These are phyloP conservation scores for Penicillium crustosum DNA, from an alignment of 2,329 filamentous ascomycete species.

Conservation along the genomic window DNA sequence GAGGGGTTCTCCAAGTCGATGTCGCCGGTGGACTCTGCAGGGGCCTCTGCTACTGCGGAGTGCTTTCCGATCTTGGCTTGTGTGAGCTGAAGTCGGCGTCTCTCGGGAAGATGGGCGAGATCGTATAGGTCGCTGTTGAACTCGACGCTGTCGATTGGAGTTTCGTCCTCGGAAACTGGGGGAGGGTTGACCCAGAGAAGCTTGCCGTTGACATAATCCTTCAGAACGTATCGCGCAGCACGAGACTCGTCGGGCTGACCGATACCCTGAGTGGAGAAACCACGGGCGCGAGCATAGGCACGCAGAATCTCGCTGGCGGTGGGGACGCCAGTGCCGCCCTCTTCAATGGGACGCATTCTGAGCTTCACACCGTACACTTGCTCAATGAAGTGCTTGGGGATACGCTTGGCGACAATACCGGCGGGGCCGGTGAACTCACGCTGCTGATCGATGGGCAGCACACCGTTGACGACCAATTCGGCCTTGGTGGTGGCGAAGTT, in stretches of 20 bases:
- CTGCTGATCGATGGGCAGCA: slow-evolving; percentile 94
- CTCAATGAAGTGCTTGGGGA: slow-evolving; percentile 86
- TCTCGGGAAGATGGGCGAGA: slow-evolving; percentile 74
- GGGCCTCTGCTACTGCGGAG: slow-evolving; percentile 28
- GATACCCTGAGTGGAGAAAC: slow-evolving; percentile 84
- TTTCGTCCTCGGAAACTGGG: slow-evolving; percentile 49
- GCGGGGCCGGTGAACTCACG: slow-evolving; percentile 88
- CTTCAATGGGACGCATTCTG: slow-evolving; percentile 73
- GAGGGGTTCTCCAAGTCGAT: slow-evolving; percentile 28
- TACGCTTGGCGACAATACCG: slow-evolving; percentile 76
- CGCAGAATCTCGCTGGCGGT: slow-evolving; percentile 81
- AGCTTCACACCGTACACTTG: slow-evolving; percentile 94
- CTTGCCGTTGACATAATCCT: slow-evolving; percentile 97
- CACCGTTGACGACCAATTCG: slow-evolving; percentile 90
- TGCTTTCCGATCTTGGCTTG: slow-evolving; percentile 48
- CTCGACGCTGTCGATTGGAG: slow-evolving; percentile 63
- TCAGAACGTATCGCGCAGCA: slow-evolving; percentile 83
- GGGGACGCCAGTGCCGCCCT: slow-evolving; percentile 85
- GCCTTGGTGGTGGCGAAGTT: slow-evolving; percentile 97
- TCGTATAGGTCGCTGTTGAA: slow-evolving; percentile 94
- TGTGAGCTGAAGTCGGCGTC: slow-evolving; percentile 64
- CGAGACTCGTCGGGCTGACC: slow-evolving; percentile 92
- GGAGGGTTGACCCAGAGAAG: slow-evolving; percentile 89
- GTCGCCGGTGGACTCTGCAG: slow-evolving; percentile 29
- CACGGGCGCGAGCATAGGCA: slow-evolving; percentile 83